A percentile compares a stretch with the other conserved stretches of the same genome.
Evolutionary conservation across 2,329 filamentous ascomycete genomes (phyloP).

Genomic region (Xylaria sp.): DNA sequence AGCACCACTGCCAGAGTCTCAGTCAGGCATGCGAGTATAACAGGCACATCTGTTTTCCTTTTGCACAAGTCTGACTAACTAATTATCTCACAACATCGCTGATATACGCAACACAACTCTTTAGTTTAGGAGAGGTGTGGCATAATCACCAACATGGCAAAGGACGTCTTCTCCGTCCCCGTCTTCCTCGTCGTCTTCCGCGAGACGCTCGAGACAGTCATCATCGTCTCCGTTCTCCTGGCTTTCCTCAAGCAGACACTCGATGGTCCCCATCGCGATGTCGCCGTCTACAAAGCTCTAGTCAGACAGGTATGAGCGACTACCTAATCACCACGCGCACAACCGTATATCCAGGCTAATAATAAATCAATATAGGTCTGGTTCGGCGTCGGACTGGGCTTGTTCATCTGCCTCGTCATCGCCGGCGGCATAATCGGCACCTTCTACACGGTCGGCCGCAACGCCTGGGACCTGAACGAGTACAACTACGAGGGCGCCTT

Average conservation of each 20-base stretch:
- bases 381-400: conserved; percentile 71
- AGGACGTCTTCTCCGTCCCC: conserved; percentile 48
- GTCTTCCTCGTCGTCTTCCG: conserved; percentile 92
- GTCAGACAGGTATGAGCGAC: conserved; percentile 64
- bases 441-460: conserved; percentile 75
- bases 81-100: neutral
- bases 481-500: conserved; percentile 86
- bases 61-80: neutral
- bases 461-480: conserved; percentile 75
- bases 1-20: neutral
- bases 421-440: conserved; percentile 76
- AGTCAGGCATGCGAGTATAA: neutral
- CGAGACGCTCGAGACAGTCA: conserved; percentile 83
- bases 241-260: conserved; percentile 87
- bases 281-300: conserved; percentile 72
- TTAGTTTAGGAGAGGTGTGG: neutral
- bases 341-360: neutral
- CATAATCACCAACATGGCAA: conserved; percentile 42
- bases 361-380: conserved; percentile 64
- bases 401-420: conserved; percentile 72
- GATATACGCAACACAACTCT: neutral
- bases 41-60: neutral
- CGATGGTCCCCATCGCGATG: conserved; percentile 70
- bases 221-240: conserved; percentile 88
- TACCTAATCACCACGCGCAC: neutral